Conservation (phyloP, 306 rosid genomes). For the Cicer arietinum region DNA sequence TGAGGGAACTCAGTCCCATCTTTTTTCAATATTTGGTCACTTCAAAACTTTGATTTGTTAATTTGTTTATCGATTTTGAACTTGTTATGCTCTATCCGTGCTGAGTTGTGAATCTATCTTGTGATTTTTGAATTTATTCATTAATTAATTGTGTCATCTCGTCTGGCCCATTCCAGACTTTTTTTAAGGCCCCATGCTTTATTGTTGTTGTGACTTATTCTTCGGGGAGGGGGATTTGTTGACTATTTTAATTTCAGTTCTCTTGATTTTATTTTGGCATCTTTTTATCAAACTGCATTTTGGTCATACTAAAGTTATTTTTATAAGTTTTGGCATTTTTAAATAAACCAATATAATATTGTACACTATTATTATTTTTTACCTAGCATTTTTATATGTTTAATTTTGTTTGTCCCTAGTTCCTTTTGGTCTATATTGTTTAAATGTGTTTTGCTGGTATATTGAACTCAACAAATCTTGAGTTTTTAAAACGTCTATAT, state of each 20-base stretch:
- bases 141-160: not conserved
- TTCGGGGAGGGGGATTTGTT: not conserved
- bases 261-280: not conserved
- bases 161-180: not conserved
- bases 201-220: not conserved
- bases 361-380: not conserved
- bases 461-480: not conserved
- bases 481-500: slow-evolving; percentile 21
- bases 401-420: not conserved
- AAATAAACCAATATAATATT: not conserved
- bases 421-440: slow-evolving; percentile 18
- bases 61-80: not conserved
- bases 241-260: not conserved
- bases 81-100: not conserved
- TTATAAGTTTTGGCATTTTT: not conserved
- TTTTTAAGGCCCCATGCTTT: not conserved
- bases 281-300: slow-evolving; percentile 4
- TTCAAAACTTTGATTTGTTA: not conserved
- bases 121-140: not conserved
- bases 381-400: not conserved
- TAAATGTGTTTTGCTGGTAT: slow-evolving; percentile 21
- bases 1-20: not conserved
- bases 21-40: not conserved
- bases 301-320: not conserved
- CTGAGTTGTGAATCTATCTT: not conserved